Conservation (phyloP, 805 yeast genomes). For the Yamadazyma nakazawae region DNA sequence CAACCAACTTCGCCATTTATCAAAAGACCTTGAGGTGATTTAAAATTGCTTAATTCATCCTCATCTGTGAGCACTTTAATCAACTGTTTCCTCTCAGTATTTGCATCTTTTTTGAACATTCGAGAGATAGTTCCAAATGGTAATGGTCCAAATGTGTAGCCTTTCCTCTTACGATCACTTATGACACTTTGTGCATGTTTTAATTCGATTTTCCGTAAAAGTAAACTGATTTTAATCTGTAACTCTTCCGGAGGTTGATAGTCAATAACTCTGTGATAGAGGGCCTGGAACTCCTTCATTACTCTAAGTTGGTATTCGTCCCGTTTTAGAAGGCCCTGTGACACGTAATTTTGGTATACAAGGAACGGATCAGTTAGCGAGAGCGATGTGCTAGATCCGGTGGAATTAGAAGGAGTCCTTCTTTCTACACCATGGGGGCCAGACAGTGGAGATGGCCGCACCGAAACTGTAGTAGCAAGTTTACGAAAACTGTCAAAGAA, state of each 20-base stretch:
- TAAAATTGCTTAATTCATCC: constrained; percentile 51
- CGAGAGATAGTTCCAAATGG: constrained; percentile 2
- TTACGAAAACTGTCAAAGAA: neutral
- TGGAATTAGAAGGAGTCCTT: constrained; percentile 22
- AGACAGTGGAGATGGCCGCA: constrained; percentile 7
- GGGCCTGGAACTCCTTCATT: constrained; percentile 59
- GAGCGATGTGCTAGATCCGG: constrained; percentile 12
- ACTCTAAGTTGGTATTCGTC: constrained; percentile 63
- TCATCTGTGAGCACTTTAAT: constrained; percentile 55
- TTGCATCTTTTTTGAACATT: constrained; percentile 30
- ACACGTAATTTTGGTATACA: constrained; percentile 52
- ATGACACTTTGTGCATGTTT: constrained; percentile 25
- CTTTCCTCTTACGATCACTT: constrained; percentile 3
- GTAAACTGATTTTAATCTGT: constrained; percentile 40
- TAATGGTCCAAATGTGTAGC: constrained; percentile 10
- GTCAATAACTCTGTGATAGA: constrained; percentile 55
- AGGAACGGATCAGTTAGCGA: constrained; percentile 62
- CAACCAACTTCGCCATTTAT: constrained; percentile 69
- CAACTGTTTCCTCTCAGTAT: constrained; percentile 36
- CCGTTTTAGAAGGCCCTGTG: constrained; percentile 47
- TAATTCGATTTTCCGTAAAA: constrained; percentile 32
- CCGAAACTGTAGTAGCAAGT: neutral
- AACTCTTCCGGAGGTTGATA: constrained; percentile 54
- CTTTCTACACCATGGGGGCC: constrained; percentile 42
- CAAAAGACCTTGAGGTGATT: constrained; percentile 63